Conservation (phyloP, 257 asterid species). For the Lantana camara region DNA sequence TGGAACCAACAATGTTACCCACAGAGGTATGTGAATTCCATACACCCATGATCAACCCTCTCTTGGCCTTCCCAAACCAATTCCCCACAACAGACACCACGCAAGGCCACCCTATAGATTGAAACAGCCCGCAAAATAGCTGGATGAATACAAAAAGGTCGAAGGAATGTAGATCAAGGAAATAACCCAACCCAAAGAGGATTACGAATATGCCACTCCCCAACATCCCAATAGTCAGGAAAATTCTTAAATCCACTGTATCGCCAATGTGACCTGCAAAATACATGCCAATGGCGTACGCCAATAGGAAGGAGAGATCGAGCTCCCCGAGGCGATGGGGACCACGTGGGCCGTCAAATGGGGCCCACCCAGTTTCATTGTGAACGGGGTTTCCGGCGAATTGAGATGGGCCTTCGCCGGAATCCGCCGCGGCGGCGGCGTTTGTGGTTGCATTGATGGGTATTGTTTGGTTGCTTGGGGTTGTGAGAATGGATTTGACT, state of each 20-base stretch:
- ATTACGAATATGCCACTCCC: constrained; percentile 81
- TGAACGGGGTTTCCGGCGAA: constrained; percentile 18
- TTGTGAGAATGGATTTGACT: constrained; percentile 78
- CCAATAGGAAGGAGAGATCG: constrained; percentile 76
- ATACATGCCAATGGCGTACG: constrained; percentile 86
- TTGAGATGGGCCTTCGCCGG: constrained; percentile 29
- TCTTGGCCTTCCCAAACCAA: constrained; percentile 84
- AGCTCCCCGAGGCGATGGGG: constrained; percentile 96
- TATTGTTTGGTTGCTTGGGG: constrained; percentile 57
- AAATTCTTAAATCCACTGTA: constrained; percentile 65
- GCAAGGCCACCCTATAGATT: constrained; percentile 96
- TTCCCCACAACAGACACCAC: constrained; percentile 93
- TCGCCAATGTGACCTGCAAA: constrained; percentile 89
- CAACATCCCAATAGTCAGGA: constrained; percentile 79
- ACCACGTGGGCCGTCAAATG: constrained; percentile 75
- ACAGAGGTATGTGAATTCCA: constrained; percentile 92
- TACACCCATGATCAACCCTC: constrained; percentile 90
- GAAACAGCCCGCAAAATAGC: constrained; percentile 83
- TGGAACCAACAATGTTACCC: constrained; percentile 85
- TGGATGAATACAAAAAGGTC: constrained; percentile 58
- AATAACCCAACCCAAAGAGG: constrained; percentile 77
- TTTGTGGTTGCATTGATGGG: constrained; percentile 29
- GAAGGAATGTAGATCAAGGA: constrained; percentile 72
- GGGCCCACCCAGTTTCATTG: constrained; percentile 72
- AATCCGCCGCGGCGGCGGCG: constrained; percentile 25